Evolutionary conservation across 176 grass and related monocot species (phyloP), one percentile per base, ranked within the genome.

Genomic region (Oryza meyeriana): DNA sequence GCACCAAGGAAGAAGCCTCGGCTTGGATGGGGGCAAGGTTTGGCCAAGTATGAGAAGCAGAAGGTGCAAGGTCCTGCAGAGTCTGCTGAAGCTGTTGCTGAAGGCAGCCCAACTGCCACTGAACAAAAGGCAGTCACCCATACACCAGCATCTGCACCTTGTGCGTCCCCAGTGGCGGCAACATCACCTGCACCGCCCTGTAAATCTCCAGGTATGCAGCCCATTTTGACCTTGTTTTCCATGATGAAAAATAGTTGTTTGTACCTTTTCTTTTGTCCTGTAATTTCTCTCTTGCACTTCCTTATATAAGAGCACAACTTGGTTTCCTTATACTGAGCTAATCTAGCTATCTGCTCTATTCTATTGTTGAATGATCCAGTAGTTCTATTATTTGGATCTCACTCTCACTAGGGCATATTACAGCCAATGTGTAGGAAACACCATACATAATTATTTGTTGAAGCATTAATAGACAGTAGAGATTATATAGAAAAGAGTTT

Each of bases 21-120:
- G 50, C 90, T 98, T 66, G 95, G 95, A 55, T 98, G 95, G 95
- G 95, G 95, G 14, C 95, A 98, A 84, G 95, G 95, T 64, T 82
- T 98, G 81, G 95, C 95, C 32, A 98, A 95, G 34, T 95, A 98
- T 81, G 95, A 98, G 87, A 98, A 93, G 81, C 95, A 87, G 62
- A 95, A 98, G 86, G 89, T 92, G 5, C 84, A 91, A 67, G 88
- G 83, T 12, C 85, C 88, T 55, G 4, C 69, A 28, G 87, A 91
- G n/a, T 27, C 42, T 42, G 71, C 74, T 61, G 80, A 55, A 50
- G 67, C 65, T 52, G 33, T 47, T 82, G 63, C 78, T 61, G 68
- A 88, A 18, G 80, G 74, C 33, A 71, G 75, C 79, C 48, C n/a
- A 8, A 74, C 66, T 26, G 47, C 73, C 10, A 16, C 44, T 9